phyloP scores from a whole-genome alignment of 1,139 yeast genomes.

The Kluyveromyces sp. region DNA sequence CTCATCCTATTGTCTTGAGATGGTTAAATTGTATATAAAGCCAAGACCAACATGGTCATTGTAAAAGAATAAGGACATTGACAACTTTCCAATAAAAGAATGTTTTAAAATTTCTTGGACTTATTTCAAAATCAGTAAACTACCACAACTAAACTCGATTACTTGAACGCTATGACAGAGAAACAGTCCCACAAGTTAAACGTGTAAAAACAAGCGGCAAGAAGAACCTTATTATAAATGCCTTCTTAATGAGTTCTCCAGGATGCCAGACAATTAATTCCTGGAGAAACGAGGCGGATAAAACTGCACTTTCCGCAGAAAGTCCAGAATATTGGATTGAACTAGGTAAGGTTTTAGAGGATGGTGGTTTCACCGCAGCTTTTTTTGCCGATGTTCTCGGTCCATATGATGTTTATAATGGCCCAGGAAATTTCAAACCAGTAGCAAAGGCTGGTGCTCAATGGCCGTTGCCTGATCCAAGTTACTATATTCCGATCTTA shows the following conservation, averaged over 20 bases:
- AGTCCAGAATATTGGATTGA: slow-evolving; percentile 41
- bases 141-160: too few species aligned
- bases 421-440: slow-evolving; percentile 34
- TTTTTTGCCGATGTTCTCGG: slow-evolving; percentile 45
- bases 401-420: slow-evolving; percentile 39
- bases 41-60: too few species aligned
- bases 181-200: too few species aligned
- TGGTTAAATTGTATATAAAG: too few species aligned
- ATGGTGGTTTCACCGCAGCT: slow-evolving; percentile 38
- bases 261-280: slow-evolving; percentile 16
- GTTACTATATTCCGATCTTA: slow-evolving; percentile 37
- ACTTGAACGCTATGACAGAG: too few species aligned
- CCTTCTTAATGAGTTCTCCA: slow-evolving; percentile 16
- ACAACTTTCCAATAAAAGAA: too few species aligned
- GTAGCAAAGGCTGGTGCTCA: slow-evolving; percentile 39
- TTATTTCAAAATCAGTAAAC: too few species aligned
- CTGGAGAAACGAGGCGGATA: slow-evolving; percentile 40
- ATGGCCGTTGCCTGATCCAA: slow-evolving; percentile 39
- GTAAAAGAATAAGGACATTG: too few species aligned
- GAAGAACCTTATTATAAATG: slow-evolving; percentile 13
- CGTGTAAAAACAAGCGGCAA: background rate
- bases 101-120: too few species aligned
- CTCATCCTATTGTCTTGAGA: too few species aligned
- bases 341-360: slow-evolving; percentile 38
- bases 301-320: slow-evolving; percentile 29